Evolutionary conservation across 306 rosid genomes (phyloP).

Genomic region (Medicago arabica): DNA sequence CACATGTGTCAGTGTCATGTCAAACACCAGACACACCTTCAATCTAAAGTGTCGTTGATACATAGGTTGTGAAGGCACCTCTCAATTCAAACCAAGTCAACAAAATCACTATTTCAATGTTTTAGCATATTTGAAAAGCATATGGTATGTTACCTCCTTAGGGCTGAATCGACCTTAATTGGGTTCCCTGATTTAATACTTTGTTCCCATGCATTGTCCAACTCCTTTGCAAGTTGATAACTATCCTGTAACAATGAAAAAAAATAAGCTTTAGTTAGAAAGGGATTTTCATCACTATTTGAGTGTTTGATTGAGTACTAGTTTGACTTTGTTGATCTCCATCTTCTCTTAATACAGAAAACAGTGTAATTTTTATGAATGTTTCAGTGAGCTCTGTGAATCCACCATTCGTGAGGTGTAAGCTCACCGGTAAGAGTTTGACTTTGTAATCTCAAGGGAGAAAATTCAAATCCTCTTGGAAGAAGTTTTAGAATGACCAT

Average conservation of each 20-base stretch:
- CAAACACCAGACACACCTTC: not conserved
- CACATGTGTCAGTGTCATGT: not conserved
- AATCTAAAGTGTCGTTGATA: not conserved
- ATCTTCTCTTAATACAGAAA: not conserved
- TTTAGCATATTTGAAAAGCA: slow-evolving; percentile 27
- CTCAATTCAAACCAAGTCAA: slow-evolving; percentile 25
- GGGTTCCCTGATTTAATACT: slow-evolving; percentile 66
- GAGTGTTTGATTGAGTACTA: not conserved
- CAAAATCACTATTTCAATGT: slow-evolving; percentile 6
- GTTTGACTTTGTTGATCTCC: not conserved
- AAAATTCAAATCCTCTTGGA: not conserved
- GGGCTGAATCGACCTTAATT: slow-evolving; percentile 63
- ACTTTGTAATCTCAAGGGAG: not conserved
- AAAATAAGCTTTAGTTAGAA: slow-evolving; percentile 37
- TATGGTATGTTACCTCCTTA: slow-evolving; percentile 60
- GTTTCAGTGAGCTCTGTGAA: slow-evolving; percentile 7
- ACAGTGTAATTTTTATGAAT: not conserved
- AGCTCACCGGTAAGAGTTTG: not conserved
- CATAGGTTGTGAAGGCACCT: not conserved
- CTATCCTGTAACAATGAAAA: slow-evolving; percentile 66
- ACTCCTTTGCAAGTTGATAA: slow-evolving; percentile 91
- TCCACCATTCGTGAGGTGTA: not conserved
- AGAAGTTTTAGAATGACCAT: not conserved
- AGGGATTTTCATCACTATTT: slow-evolving; percentile 8
- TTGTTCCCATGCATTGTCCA: slow-evolving; percentile 70